Conservation (phyloP, 192 early-diverging fungal genomes). For the Phycomyces nitens region DNA sequence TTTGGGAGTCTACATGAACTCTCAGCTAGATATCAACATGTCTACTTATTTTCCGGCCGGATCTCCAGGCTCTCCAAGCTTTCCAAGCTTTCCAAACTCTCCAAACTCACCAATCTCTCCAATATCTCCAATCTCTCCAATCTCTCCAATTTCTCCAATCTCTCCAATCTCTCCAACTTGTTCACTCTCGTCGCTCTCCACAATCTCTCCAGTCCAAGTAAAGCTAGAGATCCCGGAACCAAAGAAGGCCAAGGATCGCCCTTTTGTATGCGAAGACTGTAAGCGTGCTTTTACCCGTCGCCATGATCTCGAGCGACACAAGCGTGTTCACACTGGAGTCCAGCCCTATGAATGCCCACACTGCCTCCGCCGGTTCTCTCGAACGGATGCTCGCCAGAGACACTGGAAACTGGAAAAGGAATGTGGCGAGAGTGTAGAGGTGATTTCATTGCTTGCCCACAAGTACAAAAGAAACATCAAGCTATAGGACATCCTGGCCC, state of each 20-base stretch:
- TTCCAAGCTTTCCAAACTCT: too few relatives aligned
- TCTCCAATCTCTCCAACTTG: neutral
- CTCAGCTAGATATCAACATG: too few relatives aligned
- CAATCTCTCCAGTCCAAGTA: neutral
- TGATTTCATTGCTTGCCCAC: neutral
- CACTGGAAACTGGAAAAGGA: constrained; percentile 15
- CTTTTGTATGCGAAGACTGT: constrained; percentile 6
- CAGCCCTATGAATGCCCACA: constrained; percentile 17
- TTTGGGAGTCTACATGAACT: neutral
- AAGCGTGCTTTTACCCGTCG: constrained; percentile 14
- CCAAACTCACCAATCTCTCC: too few relatives aligned
- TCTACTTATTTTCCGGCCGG: too few relatives aligned
- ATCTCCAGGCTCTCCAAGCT: too few relatives aligned
- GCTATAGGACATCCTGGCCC: too few relatives aligned
- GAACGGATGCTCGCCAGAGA: constrained; percentile 18
- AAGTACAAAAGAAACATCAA: too few relatives aligned
- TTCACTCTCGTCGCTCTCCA: neutral
- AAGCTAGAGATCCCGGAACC: neutral
- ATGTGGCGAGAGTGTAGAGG: constrained; percentile 1
- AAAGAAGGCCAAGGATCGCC: neutral
- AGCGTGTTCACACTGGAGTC: constrained; percentile 19
- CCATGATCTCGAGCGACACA: constrained; percentile 25
- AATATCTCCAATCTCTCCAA: too few relatives aligned
- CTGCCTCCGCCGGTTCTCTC: constrained; percentile 11
- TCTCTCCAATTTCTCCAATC: too few relatives aligned